Percentiles rank a stretch among this genome's conserved stretches.
phyloP scores from a whole-genome alignment of 768 basidiomycete genomes.

The Hericium alpestre region DNA sequence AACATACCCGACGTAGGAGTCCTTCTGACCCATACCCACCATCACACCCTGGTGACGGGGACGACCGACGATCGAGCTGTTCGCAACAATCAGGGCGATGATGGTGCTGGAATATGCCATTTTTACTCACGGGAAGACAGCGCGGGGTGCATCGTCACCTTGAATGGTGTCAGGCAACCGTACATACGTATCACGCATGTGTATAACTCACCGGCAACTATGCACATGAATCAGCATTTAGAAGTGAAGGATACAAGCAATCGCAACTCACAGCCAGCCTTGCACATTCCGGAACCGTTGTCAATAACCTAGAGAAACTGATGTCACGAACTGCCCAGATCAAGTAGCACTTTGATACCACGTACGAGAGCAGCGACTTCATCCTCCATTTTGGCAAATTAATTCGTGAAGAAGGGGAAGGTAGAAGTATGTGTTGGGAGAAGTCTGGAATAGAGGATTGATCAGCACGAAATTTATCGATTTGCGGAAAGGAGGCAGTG shows the following conservation, averaged over 20 bases:
- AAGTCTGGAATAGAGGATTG: not conserved
- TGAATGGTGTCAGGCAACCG: slow-evolving; percentile 18
- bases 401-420: not conserved
- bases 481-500: not conserved
- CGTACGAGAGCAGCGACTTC: slow-evolving; percentile 50
- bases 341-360: slow-evolving; percentile 3
- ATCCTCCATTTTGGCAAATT: slow-evolving; percentile 42
- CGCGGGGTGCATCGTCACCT: slow-evolving; percentile 94
- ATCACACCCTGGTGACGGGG: slow-evolving; percentile 92
- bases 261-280: slow-evolving; percentile 82
- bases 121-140: slow-evolving; percentile 78
- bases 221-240: slow-evolving; percentile 67
- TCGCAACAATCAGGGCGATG: slow-evolving; percentile 5
- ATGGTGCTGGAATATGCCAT: not conserved
- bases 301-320: slow-evolving; percentile 56
- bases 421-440: not conserved
- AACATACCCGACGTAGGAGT: slow-evolving; percentile 86
- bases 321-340: not conserved
- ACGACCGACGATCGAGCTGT: slow-evolving; percentile 85
- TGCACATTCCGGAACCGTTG: slow-evolving; percentile 99
- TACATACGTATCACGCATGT: no score
- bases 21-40: slow-evolving; percentile 96
- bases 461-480: not conserved
- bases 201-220: slow-evolving; percentile 40
- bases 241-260: slow-evolving; percentile 7